A percentile compares a stretch with the other conserved stretches of the same genome.
These are phyloP conservation scores for Botrytis pseudocinerea DNA, from an alignment of 2,329 filamentous ascomycete species.

Conservation along the genomic window DNA sequence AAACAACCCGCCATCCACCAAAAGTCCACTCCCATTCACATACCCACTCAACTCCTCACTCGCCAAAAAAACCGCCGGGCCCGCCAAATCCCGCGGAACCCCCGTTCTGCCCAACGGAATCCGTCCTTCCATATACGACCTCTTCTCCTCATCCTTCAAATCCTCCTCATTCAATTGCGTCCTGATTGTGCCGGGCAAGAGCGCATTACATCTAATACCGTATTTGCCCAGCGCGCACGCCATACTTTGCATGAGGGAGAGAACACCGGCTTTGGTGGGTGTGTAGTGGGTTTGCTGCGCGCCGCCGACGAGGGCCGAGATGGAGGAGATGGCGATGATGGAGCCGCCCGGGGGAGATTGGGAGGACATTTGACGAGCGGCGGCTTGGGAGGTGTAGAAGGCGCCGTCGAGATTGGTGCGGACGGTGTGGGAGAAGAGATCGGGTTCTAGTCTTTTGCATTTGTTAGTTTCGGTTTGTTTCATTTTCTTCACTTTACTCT, in stretches of 20 bases:
- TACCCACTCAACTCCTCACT: slow-evolving; percentile 77
- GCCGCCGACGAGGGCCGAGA: slow-evolving; percentile 75
- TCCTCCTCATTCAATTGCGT: slow-evolving; percentile 86
- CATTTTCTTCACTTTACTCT: too few species aligned
- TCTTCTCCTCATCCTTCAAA: slow-evolving; percentile 70
- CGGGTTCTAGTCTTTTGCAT: slow-evolving; percentile 57
- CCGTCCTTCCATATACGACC: slow-evolving; percentile 74
- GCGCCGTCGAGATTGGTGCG: slow-evolving; percentile 82
- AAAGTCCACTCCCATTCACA: slow-evolving; percentile 77
- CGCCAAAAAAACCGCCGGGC: slow-evolving; percentile 82
- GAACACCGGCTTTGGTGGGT: slow-evolving; percentile 80
- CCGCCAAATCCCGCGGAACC: slow-evolving; percentile 70
- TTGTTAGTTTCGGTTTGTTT: slow-evolving; percentile 4
- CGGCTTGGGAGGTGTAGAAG: slow-evolving; percentile 86
- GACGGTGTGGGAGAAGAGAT: slow-evolving; percentile 71
- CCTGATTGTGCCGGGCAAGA: slow-evolving; percentile 79
- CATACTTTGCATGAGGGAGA: slow-evolving; percentile 79
- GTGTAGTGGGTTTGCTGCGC: slow-evolving; percentile 82
- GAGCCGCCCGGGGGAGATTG: slow-evolving; percentile 64
- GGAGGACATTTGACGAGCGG: slow-evolving; percentile 75
- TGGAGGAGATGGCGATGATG: slow-evolving; percentile 76
- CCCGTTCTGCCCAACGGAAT: slow-evolving; percentile 80
- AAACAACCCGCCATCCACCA: slow-evolving; percentile 88
- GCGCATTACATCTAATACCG: slow-evolving; percentile 77
- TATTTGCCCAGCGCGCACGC: slow-evolving; percentile 77